These are phyloP conservation scores for Cyphellophora europaea DNA, from an alignment of 2,329 filamentous ascomycete species.

Conservation along the genomic window DNA sequence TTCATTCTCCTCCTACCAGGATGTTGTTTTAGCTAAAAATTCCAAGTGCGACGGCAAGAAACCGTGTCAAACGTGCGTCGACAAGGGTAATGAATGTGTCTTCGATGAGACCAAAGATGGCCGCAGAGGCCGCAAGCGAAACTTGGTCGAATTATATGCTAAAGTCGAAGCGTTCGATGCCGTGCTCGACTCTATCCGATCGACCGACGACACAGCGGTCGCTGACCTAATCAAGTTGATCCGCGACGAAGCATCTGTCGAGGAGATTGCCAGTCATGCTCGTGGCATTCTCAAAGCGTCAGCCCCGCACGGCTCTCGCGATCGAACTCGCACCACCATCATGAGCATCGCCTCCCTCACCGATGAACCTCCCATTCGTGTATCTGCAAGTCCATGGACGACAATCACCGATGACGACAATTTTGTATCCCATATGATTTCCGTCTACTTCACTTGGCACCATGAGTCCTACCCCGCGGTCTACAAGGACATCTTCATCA, in stretches of 20 bases:
- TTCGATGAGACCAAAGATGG: constrained; percentile 1
- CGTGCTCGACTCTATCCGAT: not conserved
- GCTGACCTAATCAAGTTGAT: not conserved
- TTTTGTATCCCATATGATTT: constrained; percentile 25
- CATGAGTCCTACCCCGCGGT: constrained; percentile 23
- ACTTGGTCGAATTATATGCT: not conserved
- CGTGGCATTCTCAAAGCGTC: not conserved
- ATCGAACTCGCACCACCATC: not conserved
- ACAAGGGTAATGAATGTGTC: constrained; percentile 1
- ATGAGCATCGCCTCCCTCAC: constrained; percentile 2
- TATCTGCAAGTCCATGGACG: constrained; percentile 21
- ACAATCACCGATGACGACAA: constrained; percentile 23
- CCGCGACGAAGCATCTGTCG: not conserved
- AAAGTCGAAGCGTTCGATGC: constrained; percentile 1
- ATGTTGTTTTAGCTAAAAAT: not conserved
- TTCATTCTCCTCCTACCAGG: not conserved
- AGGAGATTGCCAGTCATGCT: not conserved
- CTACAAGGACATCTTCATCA: constrained; percentile 24
- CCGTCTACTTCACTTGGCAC: constrained; percentile 25
- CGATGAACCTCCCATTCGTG: constrained; percentile 1
- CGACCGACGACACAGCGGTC: not conserved
- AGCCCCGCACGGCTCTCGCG: not conserved
- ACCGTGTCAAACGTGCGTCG: not conserved
- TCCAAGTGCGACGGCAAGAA: constrained; percentile 3
- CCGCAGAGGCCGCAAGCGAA: constrained; percentile 1